Evolutionary conservation across 1,284 basidiomycete genomes (phyloP).

Genomic region (Vanrija sp.): DNA sequence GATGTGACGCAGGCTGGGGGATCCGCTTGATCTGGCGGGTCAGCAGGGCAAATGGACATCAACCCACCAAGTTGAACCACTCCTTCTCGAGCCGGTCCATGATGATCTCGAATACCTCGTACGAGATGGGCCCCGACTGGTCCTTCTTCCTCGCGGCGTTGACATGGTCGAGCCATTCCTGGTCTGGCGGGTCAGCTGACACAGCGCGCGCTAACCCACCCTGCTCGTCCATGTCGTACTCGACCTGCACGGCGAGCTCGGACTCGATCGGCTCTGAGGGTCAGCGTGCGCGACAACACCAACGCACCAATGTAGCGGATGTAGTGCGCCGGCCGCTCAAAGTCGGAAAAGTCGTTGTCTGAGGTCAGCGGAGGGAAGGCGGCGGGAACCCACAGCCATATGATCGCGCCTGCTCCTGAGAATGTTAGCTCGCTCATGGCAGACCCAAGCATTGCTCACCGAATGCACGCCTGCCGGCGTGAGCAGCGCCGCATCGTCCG

Average conservation of each 20-base stretch:
- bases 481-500: slow-evolving; percentile 34
- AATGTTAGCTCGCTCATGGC: not conserved
- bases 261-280: slow-evolving; percentile 79
- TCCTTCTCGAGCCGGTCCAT: slow-evolving; percentile 99
- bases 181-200: slow-evolving; percentile 57
- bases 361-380: not conserved
- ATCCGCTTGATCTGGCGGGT: slow-evolving; percentile 73
- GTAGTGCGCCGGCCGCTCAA: slow-evolving; percentile 75
- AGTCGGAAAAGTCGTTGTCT: slow-evolving; percentile 79
- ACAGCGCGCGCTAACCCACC: slow-evolving; percentile 54
- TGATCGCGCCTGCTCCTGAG: slow-evolving; percentile 36
- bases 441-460: slow-evolving; percentile 20
- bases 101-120: slow-evolving; percentile 90
- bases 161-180: slow-evolving; percentile 87
- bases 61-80: slow-evolving; percentile 87
- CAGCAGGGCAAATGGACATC: not conserved
- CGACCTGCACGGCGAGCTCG: slow-evolving; percentile 87
- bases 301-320: slow-evolving; percentile 76
- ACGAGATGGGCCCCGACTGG: slow-evolving; percentile 67
- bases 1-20: slow-evolving; percentile 69
- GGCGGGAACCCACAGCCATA: slow-evolving; percentile 39
- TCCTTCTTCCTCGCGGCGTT: slow-evolving; percentile 80
- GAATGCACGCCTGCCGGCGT: slow-evolving; percentile 39
- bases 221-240: slow-evolving; percentile 99
- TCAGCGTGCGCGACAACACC: not conserved